Base-by-base conservation (phyloP, 2,329 filamentous ascomycete species). In the Penicillium sp. region DNA sequence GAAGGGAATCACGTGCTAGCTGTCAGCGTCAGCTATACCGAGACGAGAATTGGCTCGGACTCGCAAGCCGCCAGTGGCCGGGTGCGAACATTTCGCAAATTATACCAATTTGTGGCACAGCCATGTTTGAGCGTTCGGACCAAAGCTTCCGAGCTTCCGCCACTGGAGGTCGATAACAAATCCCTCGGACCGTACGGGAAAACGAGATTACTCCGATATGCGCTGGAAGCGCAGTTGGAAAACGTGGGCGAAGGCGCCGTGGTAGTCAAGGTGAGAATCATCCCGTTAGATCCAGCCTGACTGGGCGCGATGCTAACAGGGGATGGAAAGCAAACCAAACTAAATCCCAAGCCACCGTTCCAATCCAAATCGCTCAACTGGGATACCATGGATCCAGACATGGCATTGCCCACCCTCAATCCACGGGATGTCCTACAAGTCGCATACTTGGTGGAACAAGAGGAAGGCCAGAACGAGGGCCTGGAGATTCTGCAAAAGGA, bases 71-170 rank as follows among this genome's bases (percentile, higher is more conserved):
- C 79, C 2, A 79, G 80, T 52, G 82, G 81, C 4, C 83, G 91
- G 47, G 88, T 90, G 36, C 81, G 94, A 56, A 96, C 91, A 9
- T 97, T 97, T 70, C 82, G 93, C 62, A 97, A 97, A 77, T 78
- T 99, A 56, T 99, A 97, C 73, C 94, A 97, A 73, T 99, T 99
- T 70, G 87, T 95, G 52, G 94, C 92, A 69, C 93, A 96, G 77
- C 86, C 91, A 38, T 89, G 92, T 56, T 79, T 99, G 62, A 91
- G 92, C 59, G 93, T 99, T 55, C 82, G 93, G 59, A 97, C 93
- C 1, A 99, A 97, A 72, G 85, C 91, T 3, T 90, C 89, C 3
- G 81, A 86, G 48, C 69, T 91, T 52, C 68, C 81, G 40, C 71
- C 77, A 2, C 65, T 75, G 10, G 75, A 71, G 47, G 75, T 77